Conservation (phyloP, 106 monocot species). For the Allium fistulosum region DNA sequence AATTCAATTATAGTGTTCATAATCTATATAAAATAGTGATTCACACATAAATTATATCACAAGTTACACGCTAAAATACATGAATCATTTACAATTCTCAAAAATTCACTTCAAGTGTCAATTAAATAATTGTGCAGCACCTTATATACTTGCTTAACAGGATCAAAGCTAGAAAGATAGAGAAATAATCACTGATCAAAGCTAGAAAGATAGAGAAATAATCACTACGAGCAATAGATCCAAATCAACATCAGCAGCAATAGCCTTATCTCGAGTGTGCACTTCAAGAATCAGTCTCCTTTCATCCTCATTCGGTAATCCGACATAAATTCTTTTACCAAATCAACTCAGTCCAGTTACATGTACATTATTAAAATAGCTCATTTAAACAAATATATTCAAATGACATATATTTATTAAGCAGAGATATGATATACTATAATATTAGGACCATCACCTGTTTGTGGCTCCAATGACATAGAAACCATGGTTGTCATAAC, state of each 20-base stretch:
- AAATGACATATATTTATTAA: not conserved
- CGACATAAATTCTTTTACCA: slow-evolving; percentile 50
- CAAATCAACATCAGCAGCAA: slow-evolving; percentile 48
- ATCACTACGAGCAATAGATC: slow-evolving; percentile 27
- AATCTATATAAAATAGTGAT: too few relatives aligned
- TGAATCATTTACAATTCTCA: too few relatives aligned
- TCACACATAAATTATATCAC: too few relatives aligned
- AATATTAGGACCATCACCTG: slow-evolving; percentile 31
- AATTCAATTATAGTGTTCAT: too few relatives aligned
- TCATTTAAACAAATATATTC: not conserved
- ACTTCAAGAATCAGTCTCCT: slow-evolving; percentile 51
- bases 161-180: slow-evolving; percentile 20
- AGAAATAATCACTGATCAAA: slow-evolving; percentile 22
- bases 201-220: slow-evolving; percentile 36
- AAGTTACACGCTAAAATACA: too few relatives aligned
- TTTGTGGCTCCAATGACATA: slow-evolving; percentile 95
- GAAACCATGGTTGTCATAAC: slow-evolving; percentile 68
- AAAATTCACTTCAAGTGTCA: too few relatives aligned
- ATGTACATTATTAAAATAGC: not conserved
- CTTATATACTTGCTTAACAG: too few relatives aligned
- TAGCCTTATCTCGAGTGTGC: slow-evolving; percentile 42
- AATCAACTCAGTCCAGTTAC: slow-evolving; percentile 49
- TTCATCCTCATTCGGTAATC: slow-evolving; percentile 48
- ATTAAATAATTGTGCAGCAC: too few relatives aligned
- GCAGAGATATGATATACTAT: not conserved